Base-by-base conservation (phyloP, 176 grass and related monocot genomes). In the Zoysia pacifica region DNA sequence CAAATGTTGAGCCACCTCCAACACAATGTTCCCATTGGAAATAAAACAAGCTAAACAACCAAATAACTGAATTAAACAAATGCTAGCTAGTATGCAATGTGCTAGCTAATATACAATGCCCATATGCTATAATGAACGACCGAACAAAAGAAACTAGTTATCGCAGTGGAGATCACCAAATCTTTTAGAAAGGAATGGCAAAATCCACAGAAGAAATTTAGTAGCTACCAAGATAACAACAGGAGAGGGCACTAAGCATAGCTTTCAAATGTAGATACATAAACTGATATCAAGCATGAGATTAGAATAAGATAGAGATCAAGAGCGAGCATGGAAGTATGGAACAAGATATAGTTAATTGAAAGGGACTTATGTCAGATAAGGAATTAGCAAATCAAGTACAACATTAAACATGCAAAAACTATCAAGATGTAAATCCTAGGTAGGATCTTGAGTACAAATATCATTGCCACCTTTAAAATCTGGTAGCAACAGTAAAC, bases 181-280 rank as follows among this genome's bases (percentile, higher is more conserved):
- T 48, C 54, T 16, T 10, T 63, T 76, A 5, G 9, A 48, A 48
- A 20, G 19, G 61, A 63, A 39, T 41, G 50, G 9, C 11, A 77
- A 11, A 50, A 84, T 20, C 64, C 43, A 61, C 55, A 50, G 43
- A 50, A 59, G 28, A 53, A 83, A 76, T 20, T 69, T 69, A 76
- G 35, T 61, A 76, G 56, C 51, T 63, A 54, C 46, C 43, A 49
- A 67, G 48, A 59, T 1, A 70, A 4, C 13, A 79, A 54, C 12
- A 19, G 11, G 19, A 79, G 70, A 20, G 28, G 63, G 19, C 50
- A 59, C 58, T 76, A 13, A 45, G 55, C 43, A 49, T 71, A 78
- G 47, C 2, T 70, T 67, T 83, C 56, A 49, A 50, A 71, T 49
- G 35, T 70, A 62, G 12, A 65, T 20, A 63, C 39, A 67, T 42